Evolutionary conservation across 2,329 filamentous ascomycete genomes (phyloP).

Genomic region (Exophiala spinifera): DNA sequence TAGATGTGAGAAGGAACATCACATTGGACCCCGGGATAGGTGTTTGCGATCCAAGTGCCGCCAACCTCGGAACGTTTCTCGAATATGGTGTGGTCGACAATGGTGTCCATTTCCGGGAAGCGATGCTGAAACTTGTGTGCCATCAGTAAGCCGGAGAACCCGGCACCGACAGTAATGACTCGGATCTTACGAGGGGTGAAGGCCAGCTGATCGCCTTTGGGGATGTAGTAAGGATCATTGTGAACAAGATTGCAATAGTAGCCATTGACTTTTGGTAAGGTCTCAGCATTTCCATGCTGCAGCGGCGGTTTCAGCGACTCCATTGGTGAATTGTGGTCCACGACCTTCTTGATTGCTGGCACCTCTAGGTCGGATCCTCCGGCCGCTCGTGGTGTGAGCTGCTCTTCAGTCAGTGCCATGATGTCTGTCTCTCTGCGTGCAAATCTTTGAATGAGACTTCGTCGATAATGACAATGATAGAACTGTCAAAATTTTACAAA

Average conservation of each 20-base stretch:
- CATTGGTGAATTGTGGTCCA: background rate
- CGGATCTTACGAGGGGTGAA: conserved; percentile 16
- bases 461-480: background rate
- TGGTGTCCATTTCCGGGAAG: background rate
- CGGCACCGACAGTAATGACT: background rate
- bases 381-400: background rate
- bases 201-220: conserved; percentile 27
- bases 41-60: conserved; percentile 34
- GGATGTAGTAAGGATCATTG: conserved; percentile 1
- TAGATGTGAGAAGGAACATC: conserved; percentile 23
- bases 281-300: background rate
- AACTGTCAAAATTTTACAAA: background rate
- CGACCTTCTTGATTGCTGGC: background rate
- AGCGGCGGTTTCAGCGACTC: background rate
- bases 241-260: background rate
- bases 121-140: conserved; percentile 1
- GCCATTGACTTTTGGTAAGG: background rate
- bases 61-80: conserved; percentile 32
- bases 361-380: conserved; percentile 1
- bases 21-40: conserved; percentile 28
- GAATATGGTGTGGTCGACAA: conserved; percentile 20
- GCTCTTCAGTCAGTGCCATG: conserved; percentile 5
- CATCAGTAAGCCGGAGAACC: background rate
- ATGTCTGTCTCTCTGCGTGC: background rate
- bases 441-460: background rate